phyloP scores from a whole-genome alignment of 768 basidiomycete species.

The Cystobasidium onofrii region DNA sequence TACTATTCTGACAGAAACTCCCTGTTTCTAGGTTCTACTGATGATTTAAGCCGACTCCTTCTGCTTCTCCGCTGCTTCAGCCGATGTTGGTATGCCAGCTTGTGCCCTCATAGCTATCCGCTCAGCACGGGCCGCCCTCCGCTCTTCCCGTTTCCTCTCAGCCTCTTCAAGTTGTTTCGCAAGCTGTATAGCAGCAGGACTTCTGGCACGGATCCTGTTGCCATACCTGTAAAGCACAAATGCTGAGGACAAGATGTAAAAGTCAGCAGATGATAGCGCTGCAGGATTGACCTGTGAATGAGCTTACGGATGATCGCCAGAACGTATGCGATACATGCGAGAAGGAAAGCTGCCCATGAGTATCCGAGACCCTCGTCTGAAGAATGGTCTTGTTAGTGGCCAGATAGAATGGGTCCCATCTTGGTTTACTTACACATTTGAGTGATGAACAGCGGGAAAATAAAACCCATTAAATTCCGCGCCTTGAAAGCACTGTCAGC shows the following conservation, averaged over 20 bases:
- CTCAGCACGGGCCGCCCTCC: neutral
- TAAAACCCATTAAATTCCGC: slow-evolving; percentile 27
- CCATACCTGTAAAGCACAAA: slow-evolving; percentile 29
- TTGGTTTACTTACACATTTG: slow-evolving; percentile 25
- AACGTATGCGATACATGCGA: slow-evolving; percentile 16
- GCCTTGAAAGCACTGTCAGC: neutral
- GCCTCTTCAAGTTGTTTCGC: slow-evolving; percentile 13
- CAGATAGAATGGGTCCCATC: neutral
- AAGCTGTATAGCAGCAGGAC: slow-evolving; percentile 24
- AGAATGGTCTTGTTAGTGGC: neutral
- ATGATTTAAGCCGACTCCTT: neutral
- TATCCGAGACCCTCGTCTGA: slow-evolving; percentile 26
- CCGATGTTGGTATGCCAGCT: neutral
- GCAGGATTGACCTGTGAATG: no score
- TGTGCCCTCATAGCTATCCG: neutral
- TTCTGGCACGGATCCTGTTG: slow-evolving; percentile 6
- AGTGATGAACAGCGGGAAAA: slow-evolving; percentile 24
- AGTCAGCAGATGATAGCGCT: no score
- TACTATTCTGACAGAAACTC: neutral
- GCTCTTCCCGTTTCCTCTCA: slow-evolving; percentile 8
- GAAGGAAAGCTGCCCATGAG: slow-evolving; percentile 23
- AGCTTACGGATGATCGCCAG: slow-evolving; percentile 19
- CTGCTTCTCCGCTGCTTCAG: neutral
- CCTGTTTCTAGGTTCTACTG: neutral
- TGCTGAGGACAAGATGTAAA: no score